Evolutionary conservation across 2,329 filamentous ascomycete genomes (phyloP), one percentile per base, ranked within the genome.

Genomic region (Phoma sp.): DNA sequence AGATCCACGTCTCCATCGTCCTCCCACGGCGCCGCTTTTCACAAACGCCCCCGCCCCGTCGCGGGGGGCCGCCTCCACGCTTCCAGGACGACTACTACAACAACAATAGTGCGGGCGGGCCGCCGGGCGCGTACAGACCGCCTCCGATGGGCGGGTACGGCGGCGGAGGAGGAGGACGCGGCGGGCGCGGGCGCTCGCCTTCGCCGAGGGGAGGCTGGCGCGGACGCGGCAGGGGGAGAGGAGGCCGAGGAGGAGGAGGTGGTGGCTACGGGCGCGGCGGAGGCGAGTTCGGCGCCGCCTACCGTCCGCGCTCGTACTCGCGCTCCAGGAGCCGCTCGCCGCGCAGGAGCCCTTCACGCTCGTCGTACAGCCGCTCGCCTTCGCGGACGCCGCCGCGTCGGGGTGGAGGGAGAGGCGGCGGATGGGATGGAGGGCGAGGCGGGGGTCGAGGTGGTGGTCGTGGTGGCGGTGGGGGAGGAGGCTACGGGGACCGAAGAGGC

Each of bases 1-100:
- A 86, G 35, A 87, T 97, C 68, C 89, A 89, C 68, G 93, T 97
- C 43, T 95, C 90, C 39, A 95, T 97, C 62, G 91, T 96, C 24
- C 81, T 96, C 32, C 91, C 91, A 0, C 86, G 89, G 44, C 87
- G 89, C 67, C 91, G 91, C 65, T 90, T 96, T 68, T 93, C 90
- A 6, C 86, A 86, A 14, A 86, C 89, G 40, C 93, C 93, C 13
- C 91, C 91, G 1, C 84, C 84, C 4, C 86, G 89, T 46, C 84
- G 88, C 45, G 83, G 84, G 44, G 83, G 84, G 54, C 68, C 66
- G 35, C 66, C 70, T 13, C 66, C 67, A n/a, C 62, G 67, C 27
- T 67, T 64, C 58, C 64, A 69, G 32, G 62, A 68, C 46, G 59
- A 62, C 10, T 47, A 59, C 45, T 48, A 59, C 24, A 67, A 65